These are phyloP conservation scores for Acanthamoeba triangularis DNA, from an alignment of 208 protist genomes.

Conservation along the genomic window DNA sequence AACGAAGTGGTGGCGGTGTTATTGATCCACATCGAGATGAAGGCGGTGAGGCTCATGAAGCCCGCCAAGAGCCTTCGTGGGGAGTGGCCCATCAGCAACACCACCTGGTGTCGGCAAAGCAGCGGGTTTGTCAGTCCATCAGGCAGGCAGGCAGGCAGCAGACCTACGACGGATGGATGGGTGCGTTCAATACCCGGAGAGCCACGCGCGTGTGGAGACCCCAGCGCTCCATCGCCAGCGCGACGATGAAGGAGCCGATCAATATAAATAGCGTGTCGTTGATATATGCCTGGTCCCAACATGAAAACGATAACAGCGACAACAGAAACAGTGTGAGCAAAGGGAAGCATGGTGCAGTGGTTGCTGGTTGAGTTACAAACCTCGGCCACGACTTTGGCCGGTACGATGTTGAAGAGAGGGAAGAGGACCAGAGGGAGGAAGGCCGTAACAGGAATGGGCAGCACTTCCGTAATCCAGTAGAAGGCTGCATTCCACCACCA, in stretches of 20 bases:
- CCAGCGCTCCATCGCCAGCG: conserved; percentile 70
- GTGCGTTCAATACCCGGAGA: conserved; percentile 16
- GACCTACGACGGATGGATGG: not conserved
- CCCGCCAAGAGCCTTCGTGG: not conserved
- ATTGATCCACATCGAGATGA: conserved; percentile 73
- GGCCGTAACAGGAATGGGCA: conserved; percentile 59
- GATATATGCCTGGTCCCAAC: not conserved
- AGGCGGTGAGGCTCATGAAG: conserved; percentile 66
- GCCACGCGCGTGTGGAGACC: conserved; percentile 32
- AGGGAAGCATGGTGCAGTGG: not conserved
- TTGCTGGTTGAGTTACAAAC: not conserved
- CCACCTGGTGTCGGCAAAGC: not conserved
- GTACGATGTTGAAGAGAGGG: conserved; percentile 38
- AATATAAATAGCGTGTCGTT: conserved; percentile 70
- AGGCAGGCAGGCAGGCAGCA: not conserved
- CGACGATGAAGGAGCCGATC: conserved; percentile 63
- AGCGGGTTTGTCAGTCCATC: too few species aligned
- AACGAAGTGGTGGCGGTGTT: conserved; percentile 70
- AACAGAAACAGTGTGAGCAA: not conserved
- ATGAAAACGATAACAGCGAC: not conserved
- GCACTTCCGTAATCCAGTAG: conserved; percentile 68
- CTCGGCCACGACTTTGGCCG: conserved; percentile 20
- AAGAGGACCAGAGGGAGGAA: conserved; percentile 46
- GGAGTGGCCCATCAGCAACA: not conserved
- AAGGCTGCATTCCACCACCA: conserved; percentile 45